Percentiles rank a stretch among this genome's conserved stretches.
phyloP scores from a whole-genome alignment of 805 yeast genomes.

The Monosporozyma aquatica region DNA sequence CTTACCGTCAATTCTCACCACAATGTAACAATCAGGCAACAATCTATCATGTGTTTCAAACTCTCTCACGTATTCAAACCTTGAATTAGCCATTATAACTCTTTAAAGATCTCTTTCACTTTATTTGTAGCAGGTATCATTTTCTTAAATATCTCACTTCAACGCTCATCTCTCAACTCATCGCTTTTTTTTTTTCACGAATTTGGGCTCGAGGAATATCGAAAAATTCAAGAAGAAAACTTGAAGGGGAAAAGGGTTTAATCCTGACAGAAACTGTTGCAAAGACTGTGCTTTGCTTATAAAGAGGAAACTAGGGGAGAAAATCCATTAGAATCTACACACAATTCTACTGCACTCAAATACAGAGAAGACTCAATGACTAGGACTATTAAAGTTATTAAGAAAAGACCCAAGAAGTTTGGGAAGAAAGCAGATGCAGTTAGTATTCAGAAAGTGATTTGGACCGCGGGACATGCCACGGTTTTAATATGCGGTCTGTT shows the following conservation, averaged over 20 bases:
- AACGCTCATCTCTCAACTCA: neutral
- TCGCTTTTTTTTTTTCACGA: too few relatives aligned
- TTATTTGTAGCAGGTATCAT: neutral
- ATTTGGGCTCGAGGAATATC: too few relatives aligned
- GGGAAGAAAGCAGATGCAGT: constrained; percentile 15
- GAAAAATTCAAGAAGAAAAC: too few relatives aligned
- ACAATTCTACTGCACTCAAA: too few relatives aligned
- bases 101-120: too few relatives aligned
- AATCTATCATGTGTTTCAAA: constrained; percentile 70
- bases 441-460: constrained; percentile 17
- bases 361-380: neutral
- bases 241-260: too few relatives aligned
- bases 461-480: constrained; percentile 26
- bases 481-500: constrained; percentile 21
- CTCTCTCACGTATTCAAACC: constrained; percentile 75
- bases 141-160: neutral
- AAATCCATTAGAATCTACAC: too few relatives aligned
- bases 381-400: constrained; percentile 19
- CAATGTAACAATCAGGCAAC: constrained; percentile 72
- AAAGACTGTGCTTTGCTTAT: too few relatives aligned
- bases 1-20: constrained; percentile 85
- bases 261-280: too few relatives aligned
- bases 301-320: too few relatives aligned
- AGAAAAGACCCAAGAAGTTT: constrained; percentile 15
- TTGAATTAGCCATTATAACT: constrained; percentile 87